Percentiles rank a stretch among this genome's conserved stretches.
Conservation (phyloP, 805 yeast genomes). For the Starmerella vaccinii region DNA sequence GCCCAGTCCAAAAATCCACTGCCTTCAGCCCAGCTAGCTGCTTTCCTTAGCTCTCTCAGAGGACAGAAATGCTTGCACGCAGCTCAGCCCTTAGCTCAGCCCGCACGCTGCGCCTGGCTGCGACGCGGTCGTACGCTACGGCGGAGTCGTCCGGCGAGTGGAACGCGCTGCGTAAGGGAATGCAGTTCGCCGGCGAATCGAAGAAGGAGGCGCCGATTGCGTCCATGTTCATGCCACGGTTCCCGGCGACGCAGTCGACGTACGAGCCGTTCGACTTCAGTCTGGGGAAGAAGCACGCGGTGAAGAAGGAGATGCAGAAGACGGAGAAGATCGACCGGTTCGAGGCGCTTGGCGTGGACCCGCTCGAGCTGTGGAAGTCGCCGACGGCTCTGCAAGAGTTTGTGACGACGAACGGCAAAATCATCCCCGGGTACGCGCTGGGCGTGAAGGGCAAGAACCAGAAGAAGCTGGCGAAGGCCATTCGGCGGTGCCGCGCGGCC, state of each 20-base stretch:
- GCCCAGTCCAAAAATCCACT: too few species aligned
- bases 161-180: conserved; percentile 1
- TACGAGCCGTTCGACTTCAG: conserved; percentile 75
- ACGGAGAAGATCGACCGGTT: conserved; percentile 19
- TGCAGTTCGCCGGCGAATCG: conserved; percentile 4
- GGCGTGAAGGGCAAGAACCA: conserved; percentile 62
- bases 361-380: conserved; percentile 58
- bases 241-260: conserved; percentile 39
- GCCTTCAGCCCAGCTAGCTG: too few species aligned
- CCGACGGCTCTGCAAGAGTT: conserved; percentile 60
- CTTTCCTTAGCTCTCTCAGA: too few species aligned
- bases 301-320: conserved; percentile 33
- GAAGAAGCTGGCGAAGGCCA: conserved; percentile 59
- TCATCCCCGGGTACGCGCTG: conserved; percentile 59
- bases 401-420: conserved; percentile 63
- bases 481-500: conserved; percentile 67
- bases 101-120: background rate
- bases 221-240: conserved; percentile 27
- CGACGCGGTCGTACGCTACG: background rate
- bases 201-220: conserved; percentile 12
- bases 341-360: conserved; percentile 36
- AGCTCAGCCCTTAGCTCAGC: background rate
- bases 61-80: background rate
- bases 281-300: conserved; percentile 44
- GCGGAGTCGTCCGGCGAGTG: background rate